phyloP scores from a whole-genome alignment of 2,329 filamentous ascomycete species.

The Monosporascus sp. region DNA sequence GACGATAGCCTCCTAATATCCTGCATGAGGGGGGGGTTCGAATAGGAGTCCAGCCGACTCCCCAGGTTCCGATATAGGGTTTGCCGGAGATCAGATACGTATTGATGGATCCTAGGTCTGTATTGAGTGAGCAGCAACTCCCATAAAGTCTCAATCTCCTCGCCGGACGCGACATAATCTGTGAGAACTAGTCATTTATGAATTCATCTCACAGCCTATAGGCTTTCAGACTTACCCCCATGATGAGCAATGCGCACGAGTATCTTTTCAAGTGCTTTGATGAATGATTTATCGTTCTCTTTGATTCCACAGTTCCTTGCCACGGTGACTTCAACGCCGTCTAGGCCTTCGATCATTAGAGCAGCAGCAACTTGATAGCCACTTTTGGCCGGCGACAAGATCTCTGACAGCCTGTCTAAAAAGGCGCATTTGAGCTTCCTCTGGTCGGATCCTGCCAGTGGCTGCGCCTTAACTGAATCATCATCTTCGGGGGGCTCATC shows the following conservation, averaged over 20 bases:
- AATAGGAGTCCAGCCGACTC: neutral
- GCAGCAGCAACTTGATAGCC: neutral
- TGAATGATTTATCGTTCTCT: neutral
- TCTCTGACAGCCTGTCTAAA: neutral
- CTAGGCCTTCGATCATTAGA: neutral
- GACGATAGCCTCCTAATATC: too few species aligned
- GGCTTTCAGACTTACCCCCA: too few species aligned
- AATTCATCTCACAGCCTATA: too few species aligned
- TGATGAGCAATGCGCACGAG: neutral
- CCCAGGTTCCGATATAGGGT: neutral
- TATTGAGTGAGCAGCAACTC: neutral
- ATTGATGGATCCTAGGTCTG: neutral
- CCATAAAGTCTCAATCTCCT: neutral
- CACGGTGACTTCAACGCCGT: neutral
- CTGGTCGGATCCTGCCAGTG: neutral
- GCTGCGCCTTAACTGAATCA: neutral
- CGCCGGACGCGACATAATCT: neutral
- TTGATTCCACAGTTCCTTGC: neutral
- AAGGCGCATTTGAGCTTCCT: neutral
- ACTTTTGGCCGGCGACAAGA: neutral
- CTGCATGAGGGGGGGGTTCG: too few species aligned
- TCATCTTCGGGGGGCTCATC: neutral
- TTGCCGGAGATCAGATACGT: neutral
- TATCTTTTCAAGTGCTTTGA: neutral
- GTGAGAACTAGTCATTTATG: neutral